phyloP scores from a whole-genome alignment of 441 rosid species.

The Gossypium gossypioides region DNA sequence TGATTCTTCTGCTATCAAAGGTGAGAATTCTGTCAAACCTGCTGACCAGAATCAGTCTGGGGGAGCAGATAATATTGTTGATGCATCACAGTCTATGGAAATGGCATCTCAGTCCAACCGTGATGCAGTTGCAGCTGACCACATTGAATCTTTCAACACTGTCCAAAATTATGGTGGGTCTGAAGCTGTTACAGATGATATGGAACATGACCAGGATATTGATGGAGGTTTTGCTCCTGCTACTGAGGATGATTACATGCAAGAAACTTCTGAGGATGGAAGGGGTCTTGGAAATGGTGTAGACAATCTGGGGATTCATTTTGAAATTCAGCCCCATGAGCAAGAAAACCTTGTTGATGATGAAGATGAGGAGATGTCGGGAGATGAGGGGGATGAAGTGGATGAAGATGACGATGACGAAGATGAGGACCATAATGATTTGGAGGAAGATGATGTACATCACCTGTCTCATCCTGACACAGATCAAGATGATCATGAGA shows the following conservation, averaged over 20 bases:
- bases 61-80: conserved; percentile 49
- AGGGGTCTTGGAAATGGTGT: conserved; percentile 72
- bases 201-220: conserved; percentile 96
- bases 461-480: conserved; percentile 87
- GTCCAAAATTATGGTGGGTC: conserved; percentile 55
- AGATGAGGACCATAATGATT: conserved; percentile 67
- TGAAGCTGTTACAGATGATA: conserved; percentile 86
- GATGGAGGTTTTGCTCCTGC: conserved; percentile 64
- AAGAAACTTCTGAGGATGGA: conserved; percentile 67
- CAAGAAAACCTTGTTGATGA: conserved; percentile 83
- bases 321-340: conserved; percentile 72
- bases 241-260: conserved; percentile 85
- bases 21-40: conserved; percentile 58
- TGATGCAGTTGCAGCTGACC: conserved; percentile 48
- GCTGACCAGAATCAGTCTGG: conserved; percentile 43
- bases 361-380: conserved; percentile 88
- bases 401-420: conserved; percentile 58
- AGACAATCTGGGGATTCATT: conserved; percentile 60
- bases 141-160: conserved; percentile 44
- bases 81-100: conserved; percentile 49
- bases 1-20: conserved; percentile 48
- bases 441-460: conserved; percentile 85
- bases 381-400: conserved; percentile 70
- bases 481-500: conserved; percentile 97
- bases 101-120: conserved; percentile 47